Base-by-base conservation (phyloP, 352 stramenopile species). In the Globisporangium canariense region DNA sequence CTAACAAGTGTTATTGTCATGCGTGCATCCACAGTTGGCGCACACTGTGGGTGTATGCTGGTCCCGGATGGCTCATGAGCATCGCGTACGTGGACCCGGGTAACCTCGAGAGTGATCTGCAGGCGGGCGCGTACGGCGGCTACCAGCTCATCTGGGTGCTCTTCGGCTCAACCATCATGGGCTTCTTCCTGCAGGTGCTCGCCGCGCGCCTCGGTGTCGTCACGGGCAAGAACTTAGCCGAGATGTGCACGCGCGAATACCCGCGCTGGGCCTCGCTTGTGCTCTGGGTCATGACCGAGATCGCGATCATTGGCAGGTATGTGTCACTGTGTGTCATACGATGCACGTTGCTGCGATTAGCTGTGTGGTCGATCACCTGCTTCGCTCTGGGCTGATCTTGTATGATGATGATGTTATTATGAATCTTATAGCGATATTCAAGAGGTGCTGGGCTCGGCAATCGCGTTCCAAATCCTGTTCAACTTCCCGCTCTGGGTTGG, bases 51-150 rank as follows among this genome's bases (percentile, higher is more conserved):
- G 81, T 75, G 45, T 96, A 94, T 58, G 79, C 88, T 2, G 88
- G 88, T 10, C 86, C 86, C 0, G 89, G 88, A 0, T 96, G 85
- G 83, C 84, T 97, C 74, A 97, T 98, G 86, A 97, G 86, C 69
- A 97, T 98, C 52, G 95, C 96, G 46, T 98, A 98, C 73, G 80
- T 98, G 43, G 95, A 98, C 64, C 96, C 95, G 0, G 96, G 95
- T 10, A 99, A 99, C 74, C 89, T 98, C 45, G 94, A 98, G 69
- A 96, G 90, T 49, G 95, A 99, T 68, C 83, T 99, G 32, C 95
- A 98, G 66, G 89, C 92, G 5, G 95, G 94, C 38, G 87, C 86
- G 3, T 98, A 97, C 34, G 78, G 73, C 11, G 80, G 88, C 6
- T 98, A 97, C 66, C 81, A 93, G 61, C 87, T 97, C 47, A 88